Conservation (phyloP, 495 filamentous ascomycete species). For the Talaromyces liani region DNA sequence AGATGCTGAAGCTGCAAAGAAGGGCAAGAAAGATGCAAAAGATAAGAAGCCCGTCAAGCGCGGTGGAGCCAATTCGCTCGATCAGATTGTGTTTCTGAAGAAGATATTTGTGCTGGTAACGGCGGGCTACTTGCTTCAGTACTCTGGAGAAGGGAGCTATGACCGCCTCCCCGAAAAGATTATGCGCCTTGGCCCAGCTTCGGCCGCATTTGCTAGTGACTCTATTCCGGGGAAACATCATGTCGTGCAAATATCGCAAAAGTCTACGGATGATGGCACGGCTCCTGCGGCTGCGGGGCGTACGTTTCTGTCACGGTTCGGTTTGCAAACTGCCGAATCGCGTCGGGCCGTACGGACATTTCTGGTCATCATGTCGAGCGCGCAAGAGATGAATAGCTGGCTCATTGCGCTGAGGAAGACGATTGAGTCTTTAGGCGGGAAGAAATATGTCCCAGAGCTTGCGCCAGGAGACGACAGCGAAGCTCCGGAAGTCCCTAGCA, state of each 20-base stretch:
- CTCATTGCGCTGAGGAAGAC: slow-evolving; percentile 52
- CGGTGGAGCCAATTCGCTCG: slow-evolving; percentile 42
- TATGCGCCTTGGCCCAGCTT: slow-evolving; percentile 72
- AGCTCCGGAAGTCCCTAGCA: background rate
- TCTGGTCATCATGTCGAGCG: slow-evolving; percentile 71
- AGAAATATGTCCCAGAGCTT: slow-evolving; percentile 52
- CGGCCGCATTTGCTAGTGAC: slow-evolving; percentile 90
- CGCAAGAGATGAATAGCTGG: slow-evolving; percentile 86
- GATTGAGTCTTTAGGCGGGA: slow-evolving; percentile 64
- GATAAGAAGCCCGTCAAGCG: slow-evolving; percentile 41
- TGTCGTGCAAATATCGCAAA: slow-evolving; percentile 85
- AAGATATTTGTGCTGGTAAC: slow-evolving; percentile 80
- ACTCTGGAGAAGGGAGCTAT: slow-evolving; percentile 69
- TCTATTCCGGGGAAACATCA: slow-evolving; percentile 86
- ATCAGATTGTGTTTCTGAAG: slow-evolving; percentile 67
- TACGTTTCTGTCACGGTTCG: slow-evolving; percentile 64
- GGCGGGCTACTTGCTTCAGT: slow-evolving; percentile 81
- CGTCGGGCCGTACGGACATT: slow-evolving; percentile 59
- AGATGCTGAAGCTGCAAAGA: slow-evolving; percentile 18
- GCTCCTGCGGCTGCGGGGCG: slow-evolving; percentile 42
- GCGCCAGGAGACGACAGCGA: slow-evolving; percentile 23
- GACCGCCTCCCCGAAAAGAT: slow-evolving; percentile 84
- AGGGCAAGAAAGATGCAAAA: slow-evolving; percentile 33
- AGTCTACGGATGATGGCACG: slow-evolving; percentile 54
- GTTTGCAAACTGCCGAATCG: slow-evolving; percentile 53